phyloP scores from a whole-genome alignment of 1,139 yeast species.

The Saccharomycopsis hybrid region DNA sequence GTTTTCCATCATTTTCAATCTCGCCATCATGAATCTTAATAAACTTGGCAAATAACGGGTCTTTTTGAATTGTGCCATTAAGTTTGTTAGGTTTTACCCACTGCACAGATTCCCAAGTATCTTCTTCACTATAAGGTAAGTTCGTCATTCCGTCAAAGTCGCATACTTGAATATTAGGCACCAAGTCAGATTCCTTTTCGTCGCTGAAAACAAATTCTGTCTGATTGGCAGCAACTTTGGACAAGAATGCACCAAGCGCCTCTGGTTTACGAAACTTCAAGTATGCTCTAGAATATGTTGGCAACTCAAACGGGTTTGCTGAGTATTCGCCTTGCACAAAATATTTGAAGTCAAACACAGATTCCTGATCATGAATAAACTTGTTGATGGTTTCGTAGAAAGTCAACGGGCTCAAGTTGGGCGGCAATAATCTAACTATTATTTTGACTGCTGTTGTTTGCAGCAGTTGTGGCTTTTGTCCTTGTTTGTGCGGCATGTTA shows the following conservation, averaged over 20 bases:
- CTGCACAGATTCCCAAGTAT: neutral
- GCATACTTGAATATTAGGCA: slow-evolving; percentile 4
- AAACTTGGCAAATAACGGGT: slow-evolving; percentile 21
- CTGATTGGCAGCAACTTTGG: neutral
- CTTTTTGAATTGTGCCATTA: slow-evolving; percentile 4
- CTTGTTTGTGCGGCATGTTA: too few relatives aligned
- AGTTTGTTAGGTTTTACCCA: neutral
- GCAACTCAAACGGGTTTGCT: slow-evolving; percentile 26
- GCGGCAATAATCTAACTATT: slow-evolving; percentile 29
- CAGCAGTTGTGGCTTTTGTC: too few relatives aligned
- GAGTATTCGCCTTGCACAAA: slow-evolving; percentile 27
- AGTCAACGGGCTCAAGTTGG: slow-evolving; percentile 25
- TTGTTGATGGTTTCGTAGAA: slow-evolving; percentile 22
- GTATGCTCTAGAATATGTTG: slow-evolving; percentile 29
- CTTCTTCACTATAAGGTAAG: neutral
- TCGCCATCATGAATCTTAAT: slow-evolving; percentile 15
- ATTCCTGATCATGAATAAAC: slow-evolving; percentile 19
- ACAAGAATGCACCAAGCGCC: neutral
- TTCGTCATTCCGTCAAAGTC: neutral
- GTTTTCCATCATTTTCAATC: neutral
- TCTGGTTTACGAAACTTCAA: slow-evolving; percentile 22
- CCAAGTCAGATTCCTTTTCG: slow-evolving; percentile 2
- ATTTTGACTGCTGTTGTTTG: too few relatives aligned
- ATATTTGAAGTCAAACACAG: slow-evolving; percentile 22
- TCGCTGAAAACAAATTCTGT: slow-evolving; percentile 13